phyloP scores from a whole-genome alignment of 23 red algal genomes.

The Gracilaria gracilis region DNA sequence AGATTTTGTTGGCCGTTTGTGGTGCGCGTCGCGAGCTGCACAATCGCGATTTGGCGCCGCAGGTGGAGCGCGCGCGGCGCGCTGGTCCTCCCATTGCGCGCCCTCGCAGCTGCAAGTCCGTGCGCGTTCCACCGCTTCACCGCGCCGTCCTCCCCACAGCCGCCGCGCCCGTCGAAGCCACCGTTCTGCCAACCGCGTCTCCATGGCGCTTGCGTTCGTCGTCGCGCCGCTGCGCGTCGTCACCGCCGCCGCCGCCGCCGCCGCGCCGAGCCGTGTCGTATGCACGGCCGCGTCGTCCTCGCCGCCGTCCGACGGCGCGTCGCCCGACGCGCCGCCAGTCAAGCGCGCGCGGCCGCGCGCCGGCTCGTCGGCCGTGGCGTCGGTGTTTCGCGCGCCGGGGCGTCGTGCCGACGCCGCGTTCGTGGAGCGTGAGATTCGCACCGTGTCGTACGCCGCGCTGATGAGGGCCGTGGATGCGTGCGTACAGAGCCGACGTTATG shows the following conservation, averaged over 20 bases:
- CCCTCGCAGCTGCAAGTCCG: too few species aligned
- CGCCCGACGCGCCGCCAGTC: neutral
- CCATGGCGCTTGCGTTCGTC: neutral
- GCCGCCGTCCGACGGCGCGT: neutral
- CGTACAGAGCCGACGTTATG: neutral
- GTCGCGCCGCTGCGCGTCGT: neutral
- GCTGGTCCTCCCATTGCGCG: too few species aligned
- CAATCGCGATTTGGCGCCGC: too few species aligned
- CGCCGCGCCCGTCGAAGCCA: too few species aligned
- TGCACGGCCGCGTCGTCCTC: neutral
- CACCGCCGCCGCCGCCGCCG: neutral
- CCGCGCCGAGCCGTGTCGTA: neutral
- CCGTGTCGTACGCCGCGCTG: slow-evolving; percentile 7
- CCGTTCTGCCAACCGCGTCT: too few species aligned
- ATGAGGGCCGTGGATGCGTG: neutral
- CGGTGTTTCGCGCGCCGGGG: neutral
- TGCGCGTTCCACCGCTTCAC: too few species aligned
- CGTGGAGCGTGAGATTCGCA: neutral
- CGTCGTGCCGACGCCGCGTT: neutral
- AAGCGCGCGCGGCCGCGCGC: neutral
- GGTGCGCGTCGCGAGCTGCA: too few species aligned
- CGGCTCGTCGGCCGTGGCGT: neutral
- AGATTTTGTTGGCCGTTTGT: too few species aligned
- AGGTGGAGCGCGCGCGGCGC: too few species aligned
- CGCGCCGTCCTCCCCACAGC: too few species aligned